These are phyloP conservation scores for Heterobasidion occidentale DNA, from an alignment of 1,284 basidiomycete genomes.

Conservation along the genomic window DNA sequence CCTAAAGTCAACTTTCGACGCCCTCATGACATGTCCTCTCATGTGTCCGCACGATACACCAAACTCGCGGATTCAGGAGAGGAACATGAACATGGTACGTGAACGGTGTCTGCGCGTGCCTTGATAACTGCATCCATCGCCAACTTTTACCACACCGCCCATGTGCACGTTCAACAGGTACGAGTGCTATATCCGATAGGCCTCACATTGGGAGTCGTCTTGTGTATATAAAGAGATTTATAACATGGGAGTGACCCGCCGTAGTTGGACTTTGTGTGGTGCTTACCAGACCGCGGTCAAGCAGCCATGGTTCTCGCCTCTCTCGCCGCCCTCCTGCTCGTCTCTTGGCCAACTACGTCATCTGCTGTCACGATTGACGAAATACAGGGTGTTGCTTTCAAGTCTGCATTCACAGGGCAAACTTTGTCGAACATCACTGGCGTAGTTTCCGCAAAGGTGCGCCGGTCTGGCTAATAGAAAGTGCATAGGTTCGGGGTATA, in stretches of 20 bases:
- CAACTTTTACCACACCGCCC: background rate
- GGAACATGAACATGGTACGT: too few relatives aligned
- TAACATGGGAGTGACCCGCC: background rate
- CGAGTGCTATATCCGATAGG: background rate
- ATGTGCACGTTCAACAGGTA: background rate
- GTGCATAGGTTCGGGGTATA: too few relatives aligned
- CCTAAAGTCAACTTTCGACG: too few relatives aligned
- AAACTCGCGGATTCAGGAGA: background rate
- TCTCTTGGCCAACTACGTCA: background rate
- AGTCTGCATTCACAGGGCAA: constrained; percentile 40
- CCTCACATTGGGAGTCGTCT: background rate
- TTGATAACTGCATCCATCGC: background rate
- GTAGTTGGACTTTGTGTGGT: background rate
- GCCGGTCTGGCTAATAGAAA: background rate
- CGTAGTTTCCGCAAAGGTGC: constrained; percentile 47
- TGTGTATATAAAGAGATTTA: background rate
- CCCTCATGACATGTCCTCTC: too few relatives aligned
- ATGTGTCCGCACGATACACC: background rate
- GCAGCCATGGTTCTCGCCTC: background rate
- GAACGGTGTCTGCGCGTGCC: background rate
- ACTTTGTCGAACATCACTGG: constrained; percentile 42
- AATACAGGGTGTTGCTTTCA: constrained; percentile 45
- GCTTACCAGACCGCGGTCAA: background rate
- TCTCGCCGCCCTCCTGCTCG: background rate
- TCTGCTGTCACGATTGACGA: constrained; percentile 22